A percentile compares a stretch with the other conserved stretches of the same genome.
Evolutionary conservation across 345 rosid genomes (phyloP).

Genomic region (Bruguiera parviflora): DNA sequence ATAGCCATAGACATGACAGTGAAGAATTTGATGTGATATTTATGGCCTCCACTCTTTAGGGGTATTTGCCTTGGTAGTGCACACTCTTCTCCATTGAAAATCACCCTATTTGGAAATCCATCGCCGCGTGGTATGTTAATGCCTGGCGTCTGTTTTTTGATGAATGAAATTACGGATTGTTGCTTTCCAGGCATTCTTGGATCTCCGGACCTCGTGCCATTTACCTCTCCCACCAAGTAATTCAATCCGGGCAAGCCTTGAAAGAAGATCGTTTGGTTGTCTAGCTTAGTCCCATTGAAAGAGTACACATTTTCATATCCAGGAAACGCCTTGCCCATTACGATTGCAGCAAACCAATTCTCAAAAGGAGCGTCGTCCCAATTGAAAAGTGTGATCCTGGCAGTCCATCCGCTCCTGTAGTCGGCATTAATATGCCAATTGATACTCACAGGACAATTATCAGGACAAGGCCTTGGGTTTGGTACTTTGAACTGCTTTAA

Average conservation of each 20-base stretch:
- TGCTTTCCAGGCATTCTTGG: slow-evolving; percentile 83
- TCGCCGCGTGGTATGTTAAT: slow-evolving; percentile 56
- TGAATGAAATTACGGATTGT: slow-evolving; percentile 84
- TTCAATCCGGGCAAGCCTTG: slow-evolving; percentile 70
- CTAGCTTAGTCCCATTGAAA: slow-evolving; percentile 65
- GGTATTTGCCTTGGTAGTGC: slow-evolving; percentile 68
- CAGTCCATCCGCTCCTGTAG: slow-evolving; percentile 72
- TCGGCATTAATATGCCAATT: slow-evolving; percentile 86
- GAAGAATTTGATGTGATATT: slow-evolving; percentile 21
- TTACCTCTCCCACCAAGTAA: slow-evolving; percentile 52
- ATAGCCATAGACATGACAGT: slow-evolving; percentile 25
- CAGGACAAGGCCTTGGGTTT: slow-evolving; percentile 70
- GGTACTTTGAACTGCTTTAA: slow-evolving; percentile 48
- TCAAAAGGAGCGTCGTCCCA: slow-evolving; percentile 59
- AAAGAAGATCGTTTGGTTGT: slow-evolving; percentile 56
- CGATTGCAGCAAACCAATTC: slow-evolving; percentile 73
- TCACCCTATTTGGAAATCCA: slow-evolving; percentile 68
- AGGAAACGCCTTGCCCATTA: slow-evolving; percentile 52
- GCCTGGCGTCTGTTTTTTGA: slow-evolving; percentile 42
- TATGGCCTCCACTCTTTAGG: slow-evolving; percentile 34
- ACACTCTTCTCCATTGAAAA: slow-evolving; percentile 94
- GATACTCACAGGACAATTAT: slow-evolving; percentile 89
- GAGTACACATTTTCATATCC: slow-evolving; percentile 78
- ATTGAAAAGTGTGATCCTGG: slow-evolving; percentile 76
- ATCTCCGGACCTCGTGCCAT: slow-evolving; percentile 48